Conservation (phyloP, 73 alveolate species). For the Tetrahymena borealis region DNA sequence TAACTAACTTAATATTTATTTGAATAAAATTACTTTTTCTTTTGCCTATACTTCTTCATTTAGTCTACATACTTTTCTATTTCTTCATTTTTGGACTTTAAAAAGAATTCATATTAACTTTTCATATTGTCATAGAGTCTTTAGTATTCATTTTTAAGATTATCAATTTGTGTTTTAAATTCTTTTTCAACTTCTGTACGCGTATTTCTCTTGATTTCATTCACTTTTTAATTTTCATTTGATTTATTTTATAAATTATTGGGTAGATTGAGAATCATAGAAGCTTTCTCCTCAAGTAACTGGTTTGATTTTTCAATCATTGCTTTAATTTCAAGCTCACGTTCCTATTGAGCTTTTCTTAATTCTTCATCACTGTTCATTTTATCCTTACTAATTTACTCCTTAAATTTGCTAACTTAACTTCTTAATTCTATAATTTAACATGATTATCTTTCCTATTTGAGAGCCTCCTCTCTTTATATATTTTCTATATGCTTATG, state of each 20-base stretch:
- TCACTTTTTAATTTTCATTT: conserved; percentile 21
- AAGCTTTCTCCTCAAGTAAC: conserved; percentile 22
- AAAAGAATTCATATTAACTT: conserved; percentile 17
- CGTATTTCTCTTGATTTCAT: conserved; percentile 3
- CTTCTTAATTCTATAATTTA: conserved; percentile 17
- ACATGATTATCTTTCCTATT: conserved; percentile 7
- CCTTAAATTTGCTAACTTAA: conserved; percentile 13
- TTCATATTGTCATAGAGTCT: conserved; percentile 9
- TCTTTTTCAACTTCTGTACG: conserved; percentile 37
- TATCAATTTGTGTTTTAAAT: not conserved
- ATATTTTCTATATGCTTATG: not conserved
- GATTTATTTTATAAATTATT: not conserved
- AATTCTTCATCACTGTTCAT: conserved; percentile 33
- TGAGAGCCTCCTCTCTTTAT: conserved; percentile 9
- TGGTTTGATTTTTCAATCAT: conserved; percentile 26
- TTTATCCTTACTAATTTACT: conserved; percentile 1
- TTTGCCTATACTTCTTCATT: conserved; percentile 18
- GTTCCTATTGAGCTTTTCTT: conserved; percentile 16
- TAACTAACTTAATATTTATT: no score
- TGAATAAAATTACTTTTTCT: conserved; percentile 8
- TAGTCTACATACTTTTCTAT: conserved; percentile 19
- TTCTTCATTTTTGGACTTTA: conserved; percentile 35
- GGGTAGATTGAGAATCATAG: conserved; percentile 17
- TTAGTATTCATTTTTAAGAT: not conserved
- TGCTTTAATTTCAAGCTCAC: conserved; percentile 6